A percentile compares a stretch with the other conserved stretches of the same genome.
phyloP scores from a whole-genome alignment of 2,329 filamentous ascomycete species.

The Stenocarpella maydis region DNA sequence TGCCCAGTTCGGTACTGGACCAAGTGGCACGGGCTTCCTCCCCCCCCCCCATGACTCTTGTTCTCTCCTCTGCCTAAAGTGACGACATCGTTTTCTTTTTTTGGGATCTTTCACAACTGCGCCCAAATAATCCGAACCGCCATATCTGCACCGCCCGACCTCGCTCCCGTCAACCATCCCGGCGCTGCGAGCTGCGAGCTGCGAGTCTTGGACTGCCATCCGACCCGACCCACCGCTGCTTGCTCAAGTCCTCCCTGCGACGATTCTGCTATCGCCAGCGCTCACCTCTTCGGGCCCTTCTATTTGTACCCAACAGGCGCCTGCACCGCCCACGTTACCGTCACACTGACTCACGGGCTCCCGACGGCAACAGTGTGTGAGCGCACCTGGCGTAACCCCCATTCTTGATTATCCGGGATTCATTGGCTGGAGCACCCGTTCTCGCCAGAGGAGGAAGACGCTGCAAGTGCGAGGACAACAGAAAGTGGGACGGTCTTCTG shows the following conservation, averaged over 20 bases:
- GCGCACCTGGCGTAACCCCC: constrained; percentile 29
- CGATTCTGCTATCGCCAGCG: neutral
- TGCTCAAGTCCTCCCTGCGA: constrained; percentile 1
- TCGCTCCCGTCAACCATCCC: neutral
- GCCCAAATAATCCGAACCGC: constrained; percentile 23
- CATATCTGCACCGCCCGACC: constrained; percentile 7
- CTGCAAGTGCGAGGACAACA: neutral
- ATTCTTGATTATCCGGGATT: constrained; percentile 4
- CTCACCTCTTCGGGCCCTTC: constrained; percentile 3
- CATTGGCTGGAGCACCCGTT: constrained; percentile 26
- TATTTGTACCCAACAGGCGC: constrained; percentile 8
- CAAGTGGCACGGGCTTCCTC: constrained; percentile 19
- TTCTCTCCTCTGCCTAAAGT: constrained; percentile 12
- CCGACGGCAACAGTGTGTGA: constrained; percentile 33
- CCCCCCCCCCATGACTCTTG: constrained; percentile 24
- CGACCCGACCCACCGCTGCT: constrained; percentile 17
- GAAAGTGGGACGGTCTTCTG: constrained; percentile 15
- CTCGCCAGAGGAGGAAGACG: neutral
- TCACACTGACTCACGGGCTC: constrained; percentile 31
- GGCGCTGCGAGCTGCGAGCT: neutral
- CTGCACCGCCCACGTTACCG: constrained; percentile 12
- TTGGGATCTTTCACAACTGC: constrained; percentile 17
- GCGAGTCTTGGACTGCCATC: constrained; percentile 16
- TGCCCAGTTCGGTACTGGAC: constrained; percentile 6
- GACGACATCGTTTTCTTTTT: constrained; percentile 29